phyloP scores from a whole-genome alignment of 306 rosid species.

The Sicyos baderoa region DNA sequence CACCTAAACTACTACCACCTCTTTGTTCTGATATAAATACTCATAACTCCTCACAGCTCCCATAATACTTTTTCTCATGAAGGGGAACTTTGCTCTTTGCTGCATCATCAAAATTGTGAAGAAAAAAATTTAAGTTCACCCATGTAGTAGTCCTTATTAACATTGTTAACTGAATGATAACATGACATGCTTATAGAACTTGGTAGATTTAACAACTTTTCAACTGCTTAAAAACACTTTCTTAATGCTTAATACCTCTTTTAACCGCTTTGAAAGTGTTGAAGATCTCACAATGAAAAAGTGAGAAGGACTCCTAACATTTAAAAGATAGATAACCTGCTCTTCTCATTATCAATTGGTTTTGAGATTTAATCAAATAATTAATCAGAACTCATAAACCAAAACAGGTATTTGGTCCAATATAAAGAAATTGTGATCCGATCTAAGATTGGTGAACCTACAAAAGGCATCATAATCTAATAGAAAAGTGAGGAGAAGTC shows the following conservation, averaged over 20 bases:
- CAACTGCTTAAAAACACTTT: not conserved
- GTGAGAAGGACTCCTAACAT: too few relatives aligned
- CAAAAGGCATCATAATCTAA: too few relatives aligned
- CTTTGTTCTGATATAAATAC: conserved; percentile 23
- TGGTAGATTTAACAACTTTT: not conserved
- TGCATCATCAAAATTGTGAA: conserved; percentile 21
- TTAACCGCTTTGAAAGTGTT: not conserved
- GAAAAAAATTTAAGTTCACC: conserved; percentile 12
- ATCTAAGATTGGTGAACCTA: too few relatives aligned
- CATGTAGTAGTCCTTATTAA: not conserved
- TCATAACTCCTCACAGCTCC: conserved; percentile 24
- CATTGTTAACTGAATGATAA: not conserved
- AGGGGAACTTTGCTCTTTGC: conserved; percentile 26
- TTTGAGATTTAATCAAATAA: too few relatives aligned
- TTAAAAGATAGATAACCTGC: too few relatives aligned
- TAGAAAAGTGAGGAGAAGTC: too few relatives aligned
- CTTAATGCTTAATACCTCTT: not conserved
- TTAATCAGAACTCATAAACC: too few relatives aligned
- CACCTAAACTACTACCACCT: conserved; percentile 10
- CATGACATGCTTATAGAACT: not conserved
- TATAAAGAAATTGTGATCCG: too few relatives aligned
- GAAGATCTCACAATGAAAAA: too few relatives aligned
- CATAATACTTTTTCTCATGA: conserved; percentile 18
- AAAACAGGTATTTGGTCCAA: too few relatives aligned
- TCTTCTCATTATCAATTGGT: too few relatives aligned